Conservation (phyloP, 164 flowering plant genomes). For the Dillenia turbinata region DNA sequence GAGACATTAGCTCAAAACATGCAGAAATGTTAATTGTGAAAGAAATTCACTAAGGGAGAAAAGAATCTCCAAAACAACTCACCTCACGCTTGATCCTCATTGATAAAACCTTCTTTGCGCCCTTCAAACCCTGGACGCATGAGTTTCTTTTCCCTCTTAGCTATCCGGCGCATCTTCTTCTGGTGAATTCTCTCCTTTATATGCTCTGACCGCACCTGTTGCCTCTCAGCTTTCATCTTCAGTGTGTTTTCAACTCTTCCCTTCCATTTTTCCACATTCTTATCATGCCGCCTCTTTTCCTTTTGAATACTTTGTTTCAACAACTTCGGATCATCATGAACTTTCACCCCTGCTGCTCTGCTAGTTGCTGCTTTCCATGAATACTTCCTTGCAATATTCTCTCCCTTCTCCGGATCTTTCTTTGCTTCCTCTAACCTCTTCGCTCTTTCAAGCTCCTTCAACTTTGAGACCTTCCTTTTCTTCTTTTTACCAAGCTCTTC, state of each 20-base stretch:
- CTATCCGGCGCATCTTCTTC: slow-evolving; percentile 72
- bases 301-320: slow-evolving; percentile 65
- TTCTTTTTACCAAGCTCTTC: slow-evolving; percentile 34
- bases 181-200: slow-evolving; percentile 51
- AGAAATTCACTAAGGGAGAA: too few relatives aligned
- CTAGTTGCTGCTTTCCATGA: slow-evolving; percentile 66
- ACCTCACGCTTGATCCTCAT: slow-evolving; percentile 20
- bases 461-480: slow-evolving; percentile 65
- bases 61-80: too few relatives aligned
- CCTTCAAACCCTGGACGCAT: slow-evolving; percentile 97
- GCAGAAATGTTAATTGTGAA: too few relatives aligned
- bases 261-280: slow-evolving; percentile 79
- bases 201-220: slow-evolving; percentile 58
- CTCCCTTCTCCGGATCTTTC: slow-evolving; percentile 69
- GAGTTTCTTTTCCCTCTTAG: slow-evolving; percentile 88
- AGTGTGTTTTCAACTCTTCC: slow-evolving; percentile 53
- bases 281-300: slow-evolving; percentile 73
- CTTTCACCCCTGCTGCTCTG: slow-evolving; percentile 78
- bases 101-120: slow-evolving; percentile 68
- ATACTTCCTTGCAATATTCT: slow-evolving; percentile 44
- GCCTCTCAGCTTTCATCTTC: slow-evolving; percentile 56
- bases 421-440: slow-evolving; percentile 56
- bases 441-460: slow-evolving; percentile 60
- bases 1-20: too few relatives aligned
- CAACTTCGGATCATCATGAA: slow-evolving; percentile 74